Conservation (phyloP, 192 early-diverging fungal species). For the Umbelopsis ramanniana region DNA sequence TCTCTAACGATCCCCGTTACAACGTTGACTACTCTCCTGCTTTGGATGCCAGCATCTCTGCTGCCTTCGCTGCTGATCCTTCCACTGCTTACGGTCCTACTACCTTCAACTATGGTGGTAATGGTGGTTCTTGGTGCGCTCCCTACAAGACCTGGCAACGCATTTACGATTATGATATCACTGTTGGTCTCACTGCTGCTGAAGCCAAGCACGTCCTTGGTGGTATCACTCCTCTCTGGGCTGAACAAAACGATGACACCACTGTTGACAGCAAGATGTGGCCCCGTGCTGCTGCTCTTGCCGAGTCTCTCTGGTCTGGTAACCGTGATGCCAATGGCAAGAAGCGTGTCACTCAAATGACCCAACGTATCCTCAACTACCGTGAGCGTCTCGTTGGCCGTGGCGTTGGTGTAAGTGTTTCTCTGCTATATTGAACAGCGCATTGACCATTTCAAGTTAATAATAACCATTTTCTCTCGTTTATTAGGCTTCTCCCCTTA, state of each 20-base stretch:
- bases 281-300: constrained; percentile 68
- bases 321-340: constrained; percentile 55
- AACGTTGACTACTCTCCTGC: not conserved
- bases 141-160: constrained; percentile 71
- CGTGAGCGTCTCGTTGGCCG: constrained; percentile 70
- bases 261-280: constrained; percentile 65
- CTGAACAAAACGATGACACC: constrained; percentile 63
- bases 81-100: constrained; percentile 6
- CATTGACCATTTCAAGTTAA: constrained; percentile 37
- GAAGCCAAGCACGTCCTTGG: constrained; percentile 65
- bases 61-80: constrained; percentile 11
- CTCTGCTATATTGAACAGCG: not conserved
- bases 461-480: not conserved
- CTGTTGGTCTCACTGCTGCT: constrained; percentile 48
- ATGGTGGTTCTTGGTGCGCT: constrained; percentile 67
- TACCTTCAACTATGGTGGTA: constrained; percentile 38
- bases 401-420: constrained; percentile 49
- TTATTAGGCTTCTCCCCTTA: constrained; percentile 46
- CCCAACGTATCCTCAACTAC: constrained; percentile 62
- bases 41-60: not conserved
- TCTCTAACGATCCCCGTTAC: constrained; percentile 23
- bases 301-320: constrained; percentile 70
- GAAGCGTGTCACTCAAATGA: constrained; percentile 38
- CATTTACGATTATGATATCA: constrained; percentile 67
- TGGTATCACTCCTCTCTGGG: constrained; percentile 68